These are phyloP conservation scores for Serendipita sp. DNA, from an alignment of 768 basidiomycete genomes.

Conservation along the genomic window DNA sequence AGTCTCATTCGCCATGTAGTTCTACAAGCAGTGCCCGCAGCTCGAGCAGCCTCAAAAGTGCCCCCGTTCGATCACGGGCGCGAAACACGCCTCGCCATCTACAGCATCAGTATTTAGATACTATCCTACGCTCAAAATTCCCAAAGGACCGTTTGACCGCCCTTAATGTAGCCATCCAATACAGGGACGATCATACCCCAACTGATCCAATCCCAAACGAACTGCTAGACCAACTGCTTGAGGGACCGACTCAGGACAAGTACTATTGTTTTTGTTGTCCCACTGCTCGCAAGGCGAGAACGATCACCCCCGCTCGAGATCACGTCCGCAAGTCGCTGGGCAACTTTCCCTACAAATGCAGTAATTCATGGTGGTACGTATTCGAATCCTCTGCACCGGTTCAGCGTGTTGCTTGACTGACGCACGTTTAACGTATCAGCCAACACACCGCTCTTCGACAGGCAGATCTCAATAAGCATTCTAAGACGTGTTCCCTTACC, in stretches of 20 bases:
- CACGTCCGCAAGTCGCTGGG: slow-evolving; percentile 4
- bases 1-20: not conserved
- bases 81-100: not conserved
- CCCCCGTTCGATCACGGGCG: not conserved
- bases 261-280: slow-evolving; percentile 4
- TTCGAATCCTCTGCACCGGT: no score
- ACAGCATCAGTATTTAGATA: not conserved
- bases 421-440: not conserved
- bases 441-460: not conserved
- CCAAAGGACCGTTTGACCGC: not conserved
- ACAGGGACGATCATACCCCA: not conserved
- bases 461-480: slow-evolving; percentile 4
- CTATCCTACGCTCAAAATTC: not conserved
- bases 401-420: no score
- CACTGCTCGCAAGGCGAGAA: not conserved
- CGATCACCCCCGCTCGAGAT: not conserved
- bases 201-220: not conserved
- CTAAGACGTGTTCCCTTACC: not conserved
- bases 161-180: not conserved
- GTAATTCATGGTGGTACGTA: not conserved
- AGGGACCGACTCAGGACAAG: not conserved
- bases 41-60: not conserved
- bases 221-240: not conserved
- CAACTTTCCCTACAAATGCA: not conserved
- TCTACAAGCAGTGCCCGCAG: not conserved